Conservation (phyloP, 345 rosid species). For the Syzygium grande region DNA sequence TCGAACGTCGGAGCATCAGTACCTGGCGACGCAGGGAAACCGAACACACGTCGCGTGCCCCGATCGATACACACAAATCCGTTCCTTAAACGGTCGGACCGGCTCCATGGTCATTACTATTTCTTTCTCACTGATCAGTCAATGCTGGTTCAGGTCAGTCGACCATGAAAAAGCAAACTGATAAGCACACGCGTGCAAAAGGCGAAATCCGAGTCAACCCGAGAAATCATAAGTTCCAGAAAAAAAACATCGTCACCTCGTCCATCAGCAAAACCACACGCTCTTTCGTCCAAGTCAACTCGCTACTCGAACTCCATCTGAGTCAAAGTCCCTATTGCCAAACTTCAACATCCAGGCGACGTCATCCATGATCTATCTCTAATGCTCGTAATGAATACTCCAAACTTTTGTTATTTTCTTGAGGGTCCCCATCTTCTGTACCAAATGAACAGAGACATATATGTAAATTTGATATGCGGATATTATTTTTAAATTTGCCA, state of each 20-base stretch:
- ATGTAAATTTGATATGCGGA: not conserved
- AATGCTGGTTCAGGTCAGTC: not conserved
- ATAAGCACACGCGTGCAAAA: not conserved
- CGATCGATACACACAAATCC: not conserved
- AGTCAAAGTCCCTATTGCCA: not conserved
- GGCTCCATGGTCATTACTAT: not conserved
- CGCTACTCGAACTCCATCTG: not conserved
- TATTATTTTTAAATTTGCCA: not conserved
- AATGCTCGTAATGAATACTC: not conserved
- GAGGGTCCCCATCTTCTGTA: not conserved
- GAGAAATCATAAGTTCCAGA: not conserved
- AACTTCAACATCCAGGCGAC: not conserved
- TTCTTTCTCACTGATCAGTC: not conserved
- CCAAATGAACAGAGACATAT: not conserved
- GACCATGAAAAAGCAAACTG: not conserved
- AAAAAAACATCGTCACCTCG: not conserved
- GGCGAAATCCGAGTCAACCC: not conserved
- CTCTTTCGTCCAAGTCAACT: not conserved
- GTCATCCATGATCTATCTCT: not conserved
- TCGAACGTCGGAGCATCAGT: too few species aligned
- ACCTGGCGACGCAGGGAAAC: not conserved
- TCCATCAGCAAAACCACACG: not conserved
- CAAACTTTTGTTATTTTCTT: not conserved
- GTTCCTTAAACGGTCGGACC: not conserved
- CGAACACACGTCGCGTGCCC: accelerated